Conservation (phyloP, 1,284 basidiomycete species). For the Ceratobasidium sp. region DNA sequence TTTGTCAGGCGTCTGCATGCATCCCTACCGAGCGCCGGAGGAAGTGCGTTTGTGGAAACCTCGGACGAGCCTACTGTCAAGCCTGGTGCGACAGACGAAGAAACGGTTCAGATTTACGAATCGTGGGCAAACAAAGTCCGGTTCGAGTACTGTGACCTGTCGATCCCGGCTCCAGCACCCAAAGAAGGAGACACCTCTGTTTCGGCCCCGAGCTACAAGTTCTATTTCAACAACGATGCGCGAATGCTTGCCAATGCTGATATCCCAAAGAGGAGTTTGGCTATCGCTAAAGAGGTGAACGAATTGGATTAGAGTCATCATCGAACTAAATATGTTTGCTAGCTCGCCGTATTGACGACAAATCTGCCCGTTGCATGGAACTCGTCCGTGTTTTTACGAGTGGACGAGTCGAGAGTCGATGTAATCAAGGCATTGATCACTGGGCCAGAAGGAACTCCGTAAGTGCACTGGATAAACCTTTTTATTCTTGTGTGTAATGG, state of each 20-base stretch:
- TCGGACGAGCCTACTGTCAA: conserved; percentile 31
- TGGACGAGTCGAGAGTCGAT: conserved; percentile 86
- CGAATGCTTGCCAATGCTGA: conserved; percentile 77
- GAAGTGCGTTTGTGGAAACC: background rate
- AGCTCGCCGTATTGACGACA: conserved; percentile 89
- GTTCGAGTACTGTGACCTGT: conserved; percentile 88
- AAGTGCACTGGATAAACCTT: conserved; percentile 52
- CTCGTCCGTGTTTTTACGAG: conserved; percentile 86
- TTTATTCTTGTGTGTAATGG: conserved; percentile 23
- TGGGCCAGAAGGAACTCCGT: conserved; percentile 91
- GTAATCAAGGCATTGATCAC: conserved; percentile 88
- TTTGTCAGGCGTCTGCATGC: conserved; percentile 80
- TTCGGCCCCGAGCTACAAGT: conserved; percentile 72
- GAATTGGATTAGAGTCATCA: background rate
- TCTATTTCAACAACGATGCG: conserved; percentile 78
- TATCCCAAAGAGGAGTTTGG: conserved; percentile 84
- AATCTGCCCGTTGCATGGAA: conserved; percentile 89
- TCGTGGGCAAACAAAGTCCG: conserved; percentile 80
- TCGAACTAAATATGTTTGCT: conserved; percentile 31
- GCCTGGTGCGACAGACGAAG: conserved; percentile 61
- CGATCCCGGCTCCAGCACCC: conserved; percentile 52
- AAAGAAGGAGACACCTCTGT: conserved; percentile 48
- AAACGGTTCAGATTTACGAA: conserved; percentile 70
- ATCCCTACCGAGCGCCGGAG: conserved; percentile 65
- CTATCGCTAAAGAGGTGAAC: conserved; percentile 87